phyloP scores from a whole-genome alignment of 148 eudicot species.

The Drosera capensis region DNA sequence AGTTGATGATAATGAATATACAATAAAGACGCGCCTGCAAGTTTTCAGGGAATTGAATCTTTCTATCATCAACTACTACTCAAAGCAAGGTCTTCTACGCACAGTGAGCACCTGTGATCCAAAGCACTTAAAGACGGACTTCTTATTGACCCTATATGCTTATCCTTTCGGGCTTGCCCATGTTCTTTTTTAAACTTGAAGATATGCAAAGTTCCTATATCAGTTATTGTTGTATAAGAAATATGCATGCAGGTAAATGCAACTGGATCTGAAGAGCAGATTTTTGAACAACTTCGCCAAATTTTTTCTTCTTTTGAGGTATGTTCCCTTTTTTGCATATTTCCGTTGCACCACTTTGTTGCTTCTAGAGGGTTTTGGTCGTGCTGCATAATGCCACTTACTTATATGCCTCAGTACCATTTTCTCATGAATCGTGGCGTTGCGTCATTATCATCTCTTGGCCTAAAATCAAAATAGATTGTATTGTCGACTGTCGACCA shows the following conservation, averaged over 20 bases:
- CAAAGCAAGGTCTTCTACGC: slow-evolving; percentile 64
- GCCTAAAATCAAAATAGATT: too few species aligned
- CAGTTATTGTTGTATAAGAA: slow-evolving; percentile 5
- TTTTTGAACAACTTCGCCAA: slow-evolving; percentile 51
- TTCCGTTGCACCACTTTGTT: too few species aligned
- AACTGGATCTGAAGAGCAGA: slow-evolving; percentile 72
- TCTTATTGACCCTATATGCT: background rate
- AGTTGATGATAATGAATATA: slow-evolving; percentile 75
- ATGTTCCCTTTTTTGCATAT: too few species aligned
- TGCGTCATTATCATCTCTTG: too few species aligned
- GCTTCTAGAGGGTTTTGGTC: too few species aligned
- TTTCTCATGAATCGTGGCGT: too few species aligned
- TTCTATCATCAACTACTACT: slow-evolving; percentile 74
- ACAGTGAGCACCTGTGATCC: slow-evolving; percentile 33
- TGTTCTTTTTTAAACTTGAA: too few species aligned
- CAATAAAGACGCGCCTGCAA: slow-evolving; percentile 64
- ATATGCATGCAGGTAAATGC: slow-evolving; percentile 47
- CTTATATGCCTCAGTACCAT: too few species aligned
- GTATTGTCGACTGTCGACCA: too few species aligned
- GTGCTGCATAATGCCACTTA: too few species aligned
- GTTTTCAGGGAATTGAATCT: slow-evolving; percentile 54
- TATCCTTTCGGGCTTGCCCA: background rate
- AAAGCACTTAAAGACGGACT: background rate
- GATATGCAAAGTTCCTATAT: background rate
- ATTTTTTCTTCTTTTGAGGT: slow-evolving; percentile 51